Conservation (phyloP, 805 yeast species). For the Wickerhamomyces silvicola region DNA sequence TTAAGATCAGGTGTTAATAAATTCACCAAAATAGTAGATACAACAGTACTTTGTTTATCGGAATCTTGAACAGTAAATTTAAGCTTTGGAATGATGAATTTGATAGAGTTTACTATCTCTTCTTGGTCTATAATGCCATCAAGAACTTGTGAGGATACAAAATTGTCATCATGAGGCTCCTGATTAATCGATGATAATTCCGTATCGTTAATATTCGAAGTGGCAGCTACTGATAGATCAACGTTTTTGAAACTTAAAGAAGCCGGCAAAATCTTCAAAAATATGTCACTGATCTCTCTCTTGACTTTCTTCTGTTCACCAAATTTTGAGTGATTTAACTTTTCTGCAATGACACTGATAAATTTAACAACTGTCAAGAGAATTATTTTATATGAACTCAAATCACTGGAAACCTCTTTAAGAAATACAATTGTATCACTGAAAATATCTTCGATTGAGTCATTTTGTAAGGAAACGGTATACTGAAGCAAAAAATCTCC, state of each 20-base stretch:
- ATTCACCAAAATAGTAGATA: constrained; percentile 48
- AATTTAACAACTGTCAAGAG: constrained; percentile 50
- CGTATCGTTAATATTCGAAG: constrained; percentile 5
- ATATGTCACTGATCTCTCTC: constrained; percentile 47
- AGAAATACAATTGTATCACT: constrained; percentile 48
- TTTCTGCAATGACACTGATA: constrained; percentile 44
- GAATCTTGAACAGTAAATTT: constrained; percentile 35
- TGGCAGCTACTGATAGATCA: constrained; percentile 12
- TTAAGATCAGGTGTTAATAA: constrained; percentile 49
- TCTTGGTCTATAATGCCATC: constrained; percentile 26
- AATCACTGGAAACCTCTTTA: constrained; percentile 47
- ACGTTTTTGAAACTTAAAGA: constrained; percentile 20
- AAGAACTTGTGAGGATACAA: constrained; percentile 5
- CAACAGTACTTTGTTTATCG: constrained; percentile 49
- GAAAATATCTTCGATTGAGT: constrained; percentile 79
- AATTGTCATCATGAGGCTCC: constrained; percentile 4
- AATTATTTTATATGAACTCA: constrained; percentile 39
- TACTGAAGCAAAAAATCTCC: constrained; percentile 43
- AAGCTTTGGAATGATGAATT: constrained; percentile 26
- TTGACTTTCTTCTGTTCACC: constrained; percentile 54
- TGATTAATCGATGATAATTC: neutral
- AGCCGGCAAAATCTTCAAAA: constrained; percentile 29
- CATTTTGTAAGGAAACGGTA: constrained; percentile 59
- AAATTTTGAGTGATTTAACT: constrained; percentile 50
- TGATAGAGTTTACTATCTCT: constrained; percentile 38